A percentile compares a stretch with the other conserved stretches of the same genome.
These are phyloP conservation scores for Scenedesmus sp. DNA, from an alignment of 163 green algal genomes.

Conservation along the genomic window DNA sequence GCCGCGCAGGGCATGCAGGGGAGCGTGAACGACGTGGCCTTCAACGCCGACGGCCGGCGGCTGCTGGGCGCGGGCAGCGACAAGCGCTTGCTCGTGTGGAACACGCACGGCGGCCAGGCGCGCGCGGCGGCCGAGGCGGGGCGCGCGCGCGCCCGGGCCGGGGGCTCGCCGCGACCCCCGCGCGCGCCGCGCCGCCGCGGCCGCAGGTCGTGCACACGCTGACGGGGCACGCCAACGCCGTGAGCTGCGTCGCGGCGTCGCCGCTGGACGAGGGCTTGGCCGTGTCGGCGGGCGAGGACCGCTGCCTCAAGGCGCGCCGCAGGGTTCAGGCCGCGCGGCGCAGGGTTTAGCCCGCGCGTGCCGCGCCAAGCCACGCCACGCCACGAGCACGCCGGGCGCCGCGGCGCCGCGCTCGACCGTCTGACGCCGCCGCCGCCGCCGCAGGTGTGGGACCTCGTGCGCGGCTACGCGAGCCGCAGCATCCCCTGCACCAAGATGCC, in stretches of 20 bases:
- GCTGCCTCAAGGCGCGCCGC: constrained; percentile 46
- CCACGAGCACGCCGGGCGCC: too few relatives aligned
- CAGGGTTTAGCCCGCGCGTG: too few relatives aligned
- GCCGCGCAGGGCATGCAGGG: constrained; percentile 49
- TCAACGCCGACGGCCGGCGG: constrained; percentile 44
- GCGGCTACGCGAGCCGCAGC: constrained; percentile 55
- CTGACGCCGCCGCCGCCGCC: neutral
- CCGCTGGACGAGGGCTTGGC: constrained; percentile 55
- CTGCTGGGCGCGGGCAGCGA: constrained; percentile 56
- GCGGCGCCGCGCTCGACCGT: too few relatives aligned
- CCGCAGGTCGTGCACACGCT: constrained; percentile 54
- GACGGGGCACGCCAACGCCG: constrained; percentile 56
- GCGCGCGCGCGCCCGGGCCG: too few relatives aligned
- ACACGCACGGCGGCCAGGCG: constrained; percentile 42
- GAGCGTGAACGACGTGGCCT: constrained; percentile 57
- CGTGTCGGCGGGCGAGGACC: constrained; percentile 56
- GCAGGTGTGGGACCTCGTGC: constrained; percentile 61
- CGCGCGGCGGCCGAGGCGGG: too few relatives aligned
- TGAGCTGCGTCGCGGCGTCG: constrained; percentile 50
- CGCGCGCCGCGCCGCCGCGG: too few relatives aligned
- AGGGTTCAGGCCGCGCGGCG: too few relatives aligned
- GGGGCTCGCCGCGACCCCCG: too few relatives aligned
- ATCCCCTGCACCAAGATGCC: constrained; percentile 62
- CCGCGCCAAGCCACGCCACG: too few relatives aligned
- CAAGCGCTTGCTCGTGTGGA: constrained; percentile 58